phyloP scores from a whole-genome alignment of 345 rosid species.

The Fremontodendron californicum region DNA sequence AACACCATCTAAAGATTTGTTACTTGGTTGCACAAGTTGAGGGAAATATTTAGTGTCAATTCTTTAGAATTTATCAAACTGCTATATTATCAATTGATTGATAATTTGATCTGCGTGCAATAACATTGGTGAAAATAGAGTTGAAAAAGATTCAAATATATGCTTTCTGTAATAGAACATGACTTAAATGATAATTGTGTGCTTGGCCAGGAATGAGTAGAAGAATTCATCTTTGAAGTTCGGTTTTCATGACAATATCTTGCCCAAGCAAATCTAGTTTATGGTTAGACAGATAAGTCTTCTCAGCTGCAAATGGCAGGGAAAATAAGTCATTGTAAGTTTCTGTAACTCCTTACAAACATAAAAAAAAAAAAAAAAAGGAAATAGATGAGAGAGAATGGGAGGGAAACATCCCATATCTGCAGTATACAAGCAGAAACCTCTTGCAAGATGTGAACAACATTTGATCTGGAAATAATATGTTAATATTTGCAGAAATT shows the following conservation, averaged over 20 bases:
- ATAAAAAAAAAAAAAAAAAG: neutral
- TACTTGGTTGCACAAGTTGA: neutral
- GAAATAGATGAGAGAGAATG: neutral
- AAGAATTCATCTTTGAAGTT: neutral
- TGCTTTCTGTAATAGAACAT: neutral
- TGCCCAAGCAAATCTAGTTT: neutral
- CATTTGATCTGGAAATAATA: slow-evolving; percentile 12
- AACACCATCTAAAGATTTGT: neutral
- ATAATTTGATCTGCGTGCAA: neutral
- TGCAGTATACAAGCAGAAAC: neutral
- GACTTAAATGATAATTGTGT: neutral
- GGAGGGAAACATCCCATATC: neutral
- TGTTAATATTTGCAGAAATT: neutral
- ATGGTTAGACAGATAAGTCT: neutral
- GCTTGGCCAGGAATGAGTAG: slow-evolving; percentile 10
- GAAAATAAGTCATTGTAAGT: neutral
- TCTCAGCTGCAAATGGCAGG: neutral
- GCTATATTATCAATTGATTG: neutral
- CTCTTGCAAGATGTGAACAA: slow-evolving; percentile 2
- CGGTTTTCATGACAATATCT: neutral
- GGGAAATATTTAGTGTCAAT: neutral
- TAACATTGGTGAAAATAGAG: neutral
- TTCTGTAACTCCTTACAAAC: neutral
- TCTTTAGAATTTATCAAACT: neutral
- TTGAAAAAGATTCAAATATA: neutral